Evolutionary conservation across 768 basidiomycete genomes (phyloP), one percentile per base, ranked within the genome.

Genomic region (Obba rivulosa): DNA sequence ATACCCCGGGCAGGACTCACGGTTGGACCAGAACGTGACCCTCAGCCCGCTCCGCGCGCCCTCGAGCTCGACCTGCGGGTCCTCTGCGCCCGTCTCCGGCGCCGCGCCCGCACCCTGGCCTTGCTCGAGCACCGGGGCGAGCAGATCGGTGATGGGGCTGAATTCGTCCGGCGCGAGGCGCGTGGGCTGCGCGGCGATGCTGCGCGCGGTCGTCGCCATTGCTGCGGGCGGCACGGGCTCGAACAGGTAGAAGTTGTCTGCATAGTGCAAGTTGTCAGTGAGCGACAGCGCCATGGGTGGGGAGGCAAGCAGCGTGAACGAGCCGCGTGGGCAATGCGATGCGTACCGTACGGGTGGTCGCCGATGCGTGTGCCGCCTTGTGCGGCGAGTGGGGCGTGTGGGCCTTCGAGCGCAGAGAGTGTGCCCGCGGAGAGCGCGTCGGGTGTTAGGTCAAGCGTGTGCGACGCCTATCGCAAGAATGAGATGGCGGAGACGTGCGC

Each of bases 221-320:
- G 28, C 28, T 13, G 28, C 28, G 28, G 28, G 7, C 7, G 28
- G 28, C 28, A 13, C 7, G 14, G 22, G 35, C 4, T 44, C 35
- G 62, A 87, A 73, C 4, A 77, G 52, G 62, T 85, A 87, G 64
- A 77, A 87, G 59, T 84, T 76, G 57, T 87, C 85, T 85, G 49
- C 9, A n/a, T n/a, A n/a, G n/a, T n/a, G n/a, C n/a, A n/a, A n/a
- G n/a, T n/a, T n/a, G n/a, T n/a, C n/a, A n/a, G n/a, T n/a, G n/a
- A n/a, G n/a, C n/a, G n/a, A n/a, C n/a, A n/a, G n/a, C n/a, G n/a
- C n/a, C 13, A 3, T 47, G 38, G 17, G 34, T 28, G 25, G 40
- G 44, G 46, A 5, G 44, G n/a, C n/a, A n/a, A n/a, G n/a, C n/a
- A n/a, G n/a, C n/a, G n/a, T n/a, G n/a, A n/a, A 23, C 22, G 43